Base-by-base conservation (phyloP, 2,329 filamentous ascomycete genomes). In the Parasarocladium wereldwijsianum region DNA sequence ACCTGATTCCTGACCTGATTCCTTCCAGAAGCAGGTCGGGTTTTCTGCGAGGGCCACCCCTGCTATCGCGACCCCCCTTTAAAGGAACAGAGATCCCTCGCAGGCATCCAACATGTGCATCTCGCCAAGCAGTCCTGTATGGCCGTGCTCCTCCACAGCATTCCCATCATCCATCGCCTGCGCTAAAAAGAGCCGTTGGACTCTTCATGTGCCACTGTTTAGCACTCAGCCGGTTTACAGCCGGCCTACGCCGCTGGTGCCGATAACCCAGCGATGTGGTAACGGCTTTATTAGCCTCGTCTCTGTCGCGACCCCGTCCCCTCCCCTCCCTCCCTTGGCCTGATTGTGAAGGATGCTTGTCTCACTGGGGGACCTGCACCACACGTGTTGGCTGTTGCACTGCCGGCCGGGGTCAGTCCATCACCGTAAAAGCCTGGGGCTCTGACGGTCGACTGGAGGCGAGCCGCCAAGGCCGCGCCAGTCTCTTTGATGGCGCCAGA, bases 261-360 rank as follows among this genome's bases (percentile, higher is more conserved):
- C 28, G 28, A 21, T 30, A 30, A 21, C 28, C 28, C 28, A 30
- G 28, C 28, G 24, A 30, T 30, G 28, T 30, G 28, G 28, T 30
- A 30, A 30, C 28, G 27, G n/a, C 15, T 30, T 23, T 19, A 19
- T 30, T 30, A 13, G 28, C 23, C 20, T 16, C 17, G 28, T 24
- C 17, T n/a, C n/a, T n/a, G n/a, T n/a, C n/a, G n/a, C n/a, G 28
- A 24, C 19, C 26, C 28, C 18, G 17, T 9, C 19, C 19, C 28
- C 28, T 21, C 23, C 19, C 19, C 20, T 23, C 28, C 14, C 23
- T 14, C 9, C 11, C 14, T 6, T n/a, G n/a, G n/a, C 13, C 28
- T 14, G 14, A 14, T 11, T 24, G 18, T 16, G 15, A 18, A 10
- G 20, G n/a, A 24, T 10, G 28, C 13, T 23, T 10, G 12, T 14